These are phyloP conservation scores for Aspergillus cejpii DNA, from an alignment of 2,329 filamentous ascomycete species.

Conservation along the genomic window DNA sequence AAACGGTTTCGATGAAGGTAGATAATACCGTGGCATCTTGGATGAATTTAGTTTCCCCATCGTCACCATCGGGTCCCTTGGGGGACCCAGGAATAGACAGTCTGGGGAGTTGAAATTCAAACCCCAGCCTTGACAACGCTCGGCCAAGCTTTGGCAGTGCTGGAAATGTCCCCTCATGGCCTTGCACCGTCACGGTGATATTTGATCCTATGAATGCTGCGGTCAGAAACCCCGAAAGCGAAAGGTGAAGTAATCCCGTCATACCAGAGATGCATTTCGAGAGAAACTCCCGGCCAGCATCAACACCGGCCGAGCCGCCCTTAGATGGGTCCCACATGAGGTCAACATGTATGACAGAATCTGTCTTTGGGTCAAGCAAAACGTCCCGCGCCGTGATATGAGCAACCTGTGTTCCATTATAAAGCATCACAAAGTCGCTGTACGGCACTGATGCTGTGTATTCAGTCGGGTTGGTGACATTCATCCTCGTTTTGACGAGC, in stretches of 20 bases:
- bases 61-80: constrained; percentile 35
- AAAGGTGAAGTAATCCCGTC: constrained; percentile 6
- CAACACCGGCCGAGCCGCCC: constrained; percentile 55
- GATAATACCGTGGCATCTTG: constrained; percentile 61
- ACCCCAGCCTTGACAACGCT: constrained; percentile 63
- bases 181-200: constrained; percentile 66
- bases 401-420: constrained; percentile 67
- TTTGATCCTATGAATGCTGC: constrained; percentile 57
- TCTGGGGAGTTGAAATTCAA: constrained; percentile 65
- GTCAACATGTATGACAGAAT: constrained; percentile 60
- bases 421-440: constrained; percentile 66
- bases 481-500: constrained; percentile 63
- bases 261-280: constrained; percentile 77
- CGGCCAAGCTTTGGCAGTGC: constrained; percentile 63
- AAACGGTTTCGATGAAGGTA: constrained; percentile 17
- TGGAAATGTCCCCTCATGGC: constrained; percentile 68
- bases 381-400: constrained; percentile 63
- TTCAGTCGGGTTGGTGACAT: constrained; percentile 82
- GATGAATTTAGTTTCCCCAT: constrained; percentile 62
- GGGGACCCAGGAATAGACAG: constrained; percentile 52
- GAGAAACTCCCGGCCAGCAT: constrained; percentile 63
- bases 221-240: constrained; percentile 6
- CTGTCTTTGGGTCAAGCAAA: constrained; percentile 60
- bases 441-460: constrained; percentile 81
- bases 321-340: constrained; percentile 67